These are phyloP conservation scores for Anisodus acutangulus DNA, from an alignment of 257 asterid species.

Conservation along the genomic window DNA sequence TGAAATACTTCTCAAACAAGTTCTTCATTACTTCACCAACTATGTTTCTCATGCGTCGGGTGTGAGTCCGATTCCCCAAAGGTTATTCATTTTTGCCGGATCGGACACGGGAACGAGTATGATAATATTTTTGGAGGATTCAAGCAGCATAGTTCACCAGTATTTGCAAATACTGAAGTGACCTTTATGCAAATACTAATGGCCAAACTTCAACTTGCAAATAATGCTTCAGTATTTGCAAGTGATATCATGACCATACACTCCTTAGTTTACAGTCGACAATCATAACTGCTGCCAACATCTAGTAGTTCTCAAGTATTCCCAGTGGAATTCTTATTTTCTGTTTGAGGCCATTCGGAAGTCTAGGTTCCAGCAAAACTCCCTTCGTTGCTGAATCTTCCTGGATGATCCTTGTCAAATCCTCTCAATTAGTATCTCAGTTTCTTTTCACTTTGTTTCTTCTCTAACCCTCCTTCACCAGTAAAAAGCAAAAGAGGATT, in stretches of 20 bases:
- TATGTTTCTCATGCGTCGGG: too few relatives aligned
- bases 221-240: background rate
- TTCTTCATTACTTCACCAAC: too few relatives aligned
- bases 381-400: background rate
- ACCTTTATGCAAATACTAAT: background rate
- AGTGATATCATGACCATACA: slow-evolving; percentile 4
- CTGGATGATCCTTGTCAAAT: slow-evolving; percentile 8
- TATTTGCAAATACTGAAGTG: background rate
- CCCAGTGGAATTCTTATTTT: background rate
- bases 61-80: too few relatives aligned
- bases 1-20: slow-evolving; percentile 1
- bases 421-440: background rate
- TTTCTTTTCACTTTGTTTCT: background rate
- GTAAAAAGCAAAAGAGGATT: slow-evolving; percentile 9
- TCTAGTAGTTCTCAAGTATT: background rate
- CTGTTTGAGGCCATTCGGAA: background rate
- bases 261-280: background rate
- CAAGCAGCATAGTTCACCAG: background rate
- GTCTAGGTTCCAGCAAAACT: background rate
- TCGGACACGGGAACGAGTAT: too few relatives aligned
- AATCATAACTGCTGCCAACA: background rate
- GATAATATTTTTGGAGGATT: too few relatives aligned
- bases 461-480: slow-evolving; percentile 3
- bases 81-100: too few relatives aligned
- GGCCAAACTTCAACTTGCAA: slow-evolving; percentile 17